Evolutionary conservation across 2,329 filamentous ascomycete species (phyloP), one percentile per base, ranked within the genome.

Genomic region (Helotiales sp.): DNA sequence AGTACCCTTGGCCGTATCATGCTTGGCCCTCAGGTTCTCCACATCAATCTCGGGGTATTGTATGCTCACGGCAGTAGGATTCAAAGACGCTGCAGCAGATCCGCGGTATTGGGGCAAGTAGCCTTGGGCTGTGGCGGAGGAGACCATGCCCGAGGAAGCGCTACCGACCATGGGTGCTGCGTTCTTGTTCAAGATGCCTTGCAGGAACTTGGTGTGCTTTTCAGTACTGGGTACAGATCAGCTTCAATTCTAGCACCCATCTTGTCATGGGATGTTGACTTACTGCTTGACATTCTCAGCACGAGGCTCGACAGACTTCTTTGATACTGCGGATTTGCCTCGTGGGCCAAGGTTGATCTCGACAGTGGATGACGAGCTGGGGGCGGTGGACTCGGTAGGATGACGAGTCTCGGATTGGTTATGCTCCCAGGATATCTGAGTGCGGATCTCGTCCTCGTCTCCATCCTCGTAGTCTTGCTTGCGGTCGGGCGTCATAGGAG

Each of bases 41-140:
- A 15, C 8, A 15, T 60, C 59, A 44, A 55, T 58, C 7, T 60
- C 59, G 5, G 44, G 9, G 10, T 29, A 33, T 12, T 50, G 19
- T 42, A 55, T 29, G 31, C 59, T 63, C 29, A 62, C 56, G 42
- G 63, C 64, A 25, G 63, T 58, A 27, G 70, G 69, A 34, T 64
- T 63, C 13, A 71, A 66, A 48, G 69, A 71, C 25, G 69, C 69
- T 53, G 63, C 65, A 19, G 71, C 70, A 48, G 67, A 67, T 29
- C 69, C 71, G 34, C 65, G 62, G 46, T 71, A 71, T 38, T 67
- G 67, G 49, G 69, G 71, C 17, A 72, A 60, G 52, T 65, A 70
- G 24, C 71, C 71, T 52, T 68, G 67, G 52, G 68, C 70, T 50
- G 63, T 71, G 33, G 67, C 62, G 27, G 69, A 67, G 27, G 70